phyloP scores from a whole-genome alignment of 2,329 filamentous ascomycete species.

The Plenodomus lindquistii region DNA sequence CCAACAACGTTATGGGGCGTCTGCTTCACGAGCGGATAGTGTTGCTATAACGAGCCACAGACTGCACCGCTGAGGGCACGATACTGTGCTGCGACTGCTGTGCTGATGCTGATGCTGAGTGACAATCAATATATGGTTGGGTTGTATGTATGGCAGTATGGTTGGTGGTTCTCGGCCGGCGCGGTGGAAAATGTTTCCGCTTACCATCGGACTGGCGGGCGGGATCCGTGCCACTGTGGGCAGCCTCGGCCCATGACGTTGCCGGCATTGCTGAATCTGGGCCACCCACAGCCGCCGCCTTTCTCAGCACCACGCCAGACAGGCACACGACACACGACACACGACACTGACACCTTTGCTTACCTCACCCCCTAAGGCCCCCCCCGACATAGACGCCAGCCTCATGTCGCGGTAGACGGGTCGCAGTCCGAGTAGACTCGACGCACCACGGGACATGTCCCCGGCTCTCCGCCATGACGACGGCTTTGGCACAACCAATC shows the following conservation, averaged over 20 bases:
- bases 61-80: neutral
- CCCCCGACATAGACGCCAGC: conserved; percentile 2
- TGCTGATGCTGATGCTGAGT: too few relatives aligned
- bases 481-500: conserved; percentile 29
- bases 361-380: neutral
- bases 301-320: conserved; percentile 12
- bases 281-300: conserved; percentile 12
- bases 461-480: conserved; percentile 43
- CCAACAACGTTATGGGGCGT: neutral
- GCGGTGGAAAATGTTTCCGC: neutral
- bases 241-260: neutral
- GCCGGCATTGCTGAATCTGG: conserved; percentile 4
- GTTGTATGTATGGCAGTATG: too few relatives aligned
- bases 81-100: neutral
- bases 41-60: neutral
- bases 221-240: neutral
- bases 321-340: too few relatives aligned
- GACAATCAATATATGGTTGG: too few relatives aligned
- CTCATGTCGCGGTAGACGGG: conserved; percentile 28
- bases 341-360: neutral
- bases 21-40: neutral
- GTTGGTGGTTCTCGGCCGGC: too few relatives aligned
- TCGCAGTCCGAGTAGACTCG: conserved; percentile 19
- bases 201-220: neutral
- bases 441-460: conserved; percentile 31